Percentiles rank a stretch among this genome's conserved stretches.
These are phyloP conservation scores for Zygosaccharomyces rouxii DNA, from an alignment of 805 yeast species.

Conservation along the genomic window DNA sequence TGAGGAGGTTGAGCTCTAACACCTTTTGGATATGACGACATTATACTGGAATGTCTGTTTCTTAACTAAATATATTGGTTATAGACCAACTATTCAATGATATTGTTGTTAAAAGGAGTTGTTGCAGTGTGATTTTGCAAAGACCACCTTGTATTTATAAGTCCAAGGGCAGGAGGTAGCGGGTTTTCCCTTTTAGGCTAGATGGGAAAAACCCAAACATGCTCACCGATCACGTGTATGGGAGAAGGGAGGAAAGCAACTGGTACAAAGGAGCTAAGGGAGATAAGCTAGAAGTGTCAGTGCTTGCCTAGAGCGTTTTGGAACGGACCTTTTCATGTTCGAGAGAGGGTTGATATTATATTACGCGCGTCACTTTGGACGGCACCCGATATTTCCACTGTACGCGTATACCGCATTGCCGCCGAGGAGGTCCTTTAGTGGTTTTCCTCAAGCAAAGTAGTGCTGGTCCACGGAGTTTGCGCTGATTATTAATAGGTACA, in stretches of 20 bases:
- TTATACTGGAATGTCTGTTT: neutral
- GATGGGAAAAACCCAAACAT: neutral
- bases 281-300: no score
- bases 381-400: no score
- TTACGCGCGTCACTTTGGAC: no score
- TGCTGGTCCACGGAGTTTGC: no score
- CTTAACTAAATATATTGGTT: no score
- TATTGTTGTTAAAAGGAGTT: slow-evolving; percentile 3
- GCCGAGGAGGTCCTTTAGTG: no score
- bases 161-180: neutral
- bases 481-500: no score
- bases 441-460: no score
- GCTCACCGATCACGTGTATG: neutral
- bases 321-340: no score
- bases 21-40: slow-evolving; percentile 3
- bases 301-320: no score
- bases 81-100: neutral
- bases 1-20: slow-evolving; percentile 1
- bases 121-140: slow-evolving; percentile 1
- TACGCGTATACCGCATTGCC: no score
- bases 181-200: neutral
- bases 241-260: neutral
- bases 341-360: no score
- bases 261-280: neutral
- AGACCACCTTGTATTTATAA: slow-evolving; percentile 6